Evolutionary conservation across 768 basidiomycete species (phyloP), one percentile per base, ranked within the genome.

Genomic region (Trametes gibbosa): DNA sequence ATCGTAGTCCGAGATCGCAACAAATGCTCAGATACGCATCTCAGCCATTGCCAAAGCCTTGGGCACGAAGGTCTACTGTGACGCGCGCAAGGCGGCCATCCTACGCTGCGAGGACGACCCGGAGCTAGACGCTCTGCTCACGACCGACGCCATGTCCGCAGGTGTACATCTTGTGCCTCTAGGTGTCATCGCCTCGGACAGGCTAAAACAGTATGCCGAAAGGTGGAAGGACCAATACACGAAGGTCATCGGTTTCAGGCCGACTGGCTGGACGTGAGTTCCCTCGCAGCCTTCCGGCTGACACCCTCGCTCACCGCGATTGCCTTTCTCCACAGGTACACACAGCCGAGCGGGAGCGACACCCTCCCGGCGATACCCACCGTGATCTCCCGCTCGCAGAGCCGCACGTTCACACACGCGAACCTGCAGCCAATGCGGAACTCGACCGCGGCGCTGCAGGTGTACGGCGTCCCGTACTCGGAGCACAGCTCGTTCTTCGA

Each of bases 401-500:
- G 82, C 54, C 79, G 80, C 60, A 76, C 79, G 17, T 98, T 92
- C 75, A 86, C 86, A 3, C 80, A 84, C 53, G 74, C 84, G 21
- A 81, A 89, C 69, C 78, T 96, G 16, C 82, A 79, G 42, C 81
- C 85, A 21, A 83, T 81, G 66, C 81, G 84, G 43, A 90, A 90
- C 59, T 91, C 92, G 12, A 88, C 87, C 16, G 64, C 83, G 16
- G 73, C 76, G 32, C 72, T 90, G 45, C 87, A 88, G 74, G 76
- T 97, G 42, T 92, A 87, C 67, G 89, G 91, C 52, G 86, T 92
- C 54, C 90, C 87, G 10, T 98, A 98, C 69, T 98, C 95, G 5
- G 97, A 98, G 69, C 96, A 98, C 71, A 93, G 91, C 32, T 94
- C 91, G 34, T 98, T 98, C 73, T 92, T 91, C 66, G 96, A 98